Conservation (phyloP, 2,329 filamentous ascomycete genomes). For the Orbilia oligospora region DNA sequence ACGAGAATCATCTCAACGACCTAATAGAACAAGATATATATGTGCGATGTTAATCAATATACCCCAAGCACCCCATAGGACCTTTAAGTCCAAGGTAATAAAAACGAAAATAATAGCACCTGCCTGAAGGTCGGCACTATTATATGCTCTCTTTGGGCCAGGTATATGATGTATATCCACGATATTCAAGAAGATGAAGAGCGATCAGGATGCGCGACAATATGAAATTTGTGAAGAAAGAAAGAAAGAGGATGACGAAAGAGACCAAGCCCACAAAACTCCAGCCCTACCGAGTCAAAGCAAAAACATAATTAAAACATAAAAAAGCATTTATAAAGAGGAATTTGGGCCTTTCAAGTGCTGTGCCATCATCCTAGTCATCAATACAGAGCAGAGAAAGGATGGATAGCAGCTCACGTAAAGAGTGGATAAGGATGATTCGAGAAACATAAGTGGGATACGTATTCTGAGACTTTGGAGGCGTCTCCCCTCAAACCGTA, state of each 20-base stretch:
- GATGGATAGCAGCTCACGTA: background rate
- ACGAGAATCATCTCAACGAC: too few relatives aligned
- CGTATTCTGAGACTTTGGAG: background rate
- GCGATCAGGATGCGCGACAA: background rate
- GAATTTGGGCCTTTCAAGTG: background rate
- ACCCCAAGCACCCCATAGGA: background rate
- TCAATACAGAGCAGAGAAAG: background rate
- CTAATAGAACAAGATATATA: too few relatives aligned
- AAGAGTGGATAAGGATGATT: background rate
- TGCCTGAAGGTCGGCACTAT: background rate
- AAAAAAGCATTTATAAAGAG: background rate
- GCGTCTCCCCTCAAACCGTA: background rate
- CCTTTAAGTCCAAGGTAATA: background rate
- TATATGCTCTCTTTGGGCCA: background rate
- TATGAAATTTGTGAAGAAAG: constrained; percentile 2
- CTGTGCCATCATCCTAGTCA: background rate
- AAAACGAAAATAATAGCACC: background rate
- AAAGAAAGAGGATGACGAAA: constrained; percentile 5
- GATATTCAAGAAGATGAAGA: background rate
- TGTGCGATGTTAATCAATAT: background rate
- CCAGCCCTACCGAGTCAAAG: background rate
- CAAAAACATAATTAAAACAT: background rate
- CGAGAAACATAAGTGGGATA: background rate
- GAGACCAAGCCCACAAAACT: constrained; percentile 2
- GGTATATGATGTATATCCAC: background rate